Conservation (phyloP, 352 stramenopile species). For the Globisporangium ultimum region DNA sequence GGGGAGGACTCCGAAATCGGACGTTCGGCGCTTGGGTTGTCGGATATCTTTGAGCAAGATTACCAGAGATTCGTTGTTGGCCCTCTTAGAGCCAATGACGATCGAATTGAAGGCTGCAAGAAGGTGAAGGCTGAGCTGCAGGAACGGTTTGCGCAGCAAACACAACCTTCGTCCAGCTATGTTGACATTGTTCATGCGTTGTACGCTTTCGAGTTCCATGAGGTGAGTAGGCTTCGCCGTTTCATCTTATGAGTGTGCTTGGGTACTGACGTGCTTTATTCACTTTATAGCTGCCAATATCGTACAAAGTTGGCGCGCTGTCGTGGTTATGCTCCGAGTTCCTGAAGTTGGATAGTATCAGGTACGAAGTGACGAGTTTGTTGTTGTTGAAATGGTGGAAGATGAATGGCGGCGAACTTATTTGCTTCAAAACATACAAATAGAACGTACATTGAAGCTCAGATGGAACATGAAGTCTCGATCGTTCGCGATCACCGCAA, state of each 20-base stretch:
- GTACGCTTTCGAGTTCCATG: slow-evolving; percentile 66
- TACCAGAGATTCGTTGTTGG: slow-evolving; percentile 72
- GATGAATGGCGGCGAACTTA: not conserved
- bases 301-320: slow-evolving; percentile 59
- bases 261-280: not conserved
- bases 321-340: slow-evolving; percentile 70
- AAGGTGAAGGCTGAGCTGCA: slow-evolving; percentile 31
- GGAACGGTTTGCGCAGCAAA: slow-evolving; percentile 15
- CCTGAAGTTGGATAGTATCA: slow-evolving; percentile 50
- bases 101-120: slow-evolving; percentile 49
- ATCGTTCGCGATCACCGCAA: slow-evolving; percentile 52
- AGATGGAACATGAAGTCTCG: slow-evolving; percentile 60
- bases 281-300: slow-evolving; percentile 35
- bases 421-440: not conserved
- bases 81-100: slow-evolving; percentile 52
- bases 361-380: slow-evolving; percentile 12
- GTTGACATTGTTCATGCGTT: slow-evolving; percentile 64
- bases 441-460: slow-evolving; percentile 49
- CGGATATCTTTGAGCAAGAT: slow-evolving; percentile 81
- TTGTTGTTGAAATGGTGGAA: not conserved
- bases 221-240: slow-evolving; percentile 24
- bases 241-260: not conserved
- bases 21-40: slow-evolving; percentile 57
- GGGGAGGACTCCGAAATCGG: slow-evolving; percentile 76
- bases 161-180: slow-evolving; percentile 36